Base-by-base conservation (phyloP, 2,329 filamentous ascomycete species). In the Fusarium succisae region DNA sequence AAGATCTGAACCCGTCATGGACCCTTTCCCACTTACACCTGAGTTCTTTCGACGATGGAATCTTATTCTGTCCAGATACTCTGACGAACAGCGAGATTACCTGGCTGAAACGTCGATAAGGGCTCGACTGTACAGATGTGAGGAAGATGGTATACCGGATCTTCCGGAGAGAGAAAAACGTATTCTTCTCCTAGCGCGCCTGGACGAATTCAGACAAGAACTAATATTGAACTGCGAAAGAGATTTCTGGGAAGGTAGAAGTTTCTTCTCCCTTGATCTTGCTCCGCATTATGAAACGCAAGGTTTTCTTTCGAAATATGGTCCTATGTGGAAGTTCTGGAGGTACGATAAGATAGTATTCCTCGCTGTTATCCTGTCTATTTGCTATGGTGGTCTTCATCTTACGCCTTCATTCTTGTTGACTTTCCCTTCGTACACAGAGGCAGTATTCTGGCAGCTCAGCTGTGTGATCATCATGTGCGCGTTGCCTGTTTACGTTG, bases 291-390 rank as follows among this genome's bases (percentile, higher is more conserved):
- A 20, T 3, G n/a, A 37, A 26, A 37, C 50, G 3, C 17, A 24
- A 37, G 32, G n/a, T 7, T 35, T 51, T 2, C 8, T 24, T 20
- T 35, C 24, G 10, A 17, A 8, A 13, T 43, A 2, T 4, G 0
- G 8, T 39, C 39, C 4, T 7, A 5, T 38, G 2, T 53, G 50
- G 50, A 54, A 22, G 32, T 54, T 37, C 32, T 54, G 32, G 50
- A 54, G 35, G 50, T 54, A 26, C 24, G 0, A n/a, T 0, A 24
- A 2, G 6, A 41, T 10, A 0, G 4, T 2, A 22, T 1, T 30
- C 4, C 9, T 48, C 10, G 59, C 60, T 9, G 4, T 4, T 0
- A 0, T 3, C 1, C 11, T 64, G 1, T 15, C 48, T 12, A 38
- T 37, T 2, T 1, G 37, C 11, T 50, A 65, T 11, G 48, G 48